A percentile compares a stretch with the other conserved stretches of the same genome.
phyloP scores from a whole-genome alignment of 441 rosid species.

The Flueggea neowawraea region DNA sequence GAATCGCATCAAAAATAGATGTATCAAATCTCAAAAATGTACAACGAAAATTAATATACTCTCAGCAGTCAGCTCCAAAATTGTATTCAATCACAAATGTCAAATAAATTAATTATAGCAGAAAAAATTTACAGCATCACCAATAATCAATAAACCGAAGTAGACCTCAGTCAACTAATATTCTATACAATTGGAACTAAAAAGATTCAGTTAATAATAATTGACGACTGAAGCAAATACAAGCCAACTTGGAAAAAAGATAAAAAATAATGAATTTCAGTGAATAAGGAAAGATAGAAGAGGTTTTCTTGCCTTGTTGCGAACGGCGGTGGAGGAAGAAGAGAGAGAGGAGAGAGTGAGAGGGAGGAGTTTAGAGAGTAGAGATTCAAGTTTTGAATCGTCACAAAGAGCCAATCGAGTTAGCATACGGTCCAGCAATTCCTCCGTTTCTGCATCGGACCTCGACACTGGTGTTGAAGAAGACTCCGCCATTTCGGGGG shows the following conservation, averaged over 20 bases:
- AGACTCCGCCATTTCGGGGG: slow-evolving; percentile 47
- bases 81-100: too few species aligned
- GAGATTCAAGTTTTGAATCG: slow-evolving; percentile 72
- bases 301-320: slow-evolving; percentile 56
- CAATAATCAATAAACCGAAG: too few species aligned
- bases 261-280: background rate
- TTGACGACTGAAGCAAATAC: too few species aligned
- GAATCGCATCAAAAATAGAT: too few species aligned
- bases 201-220: background rate
- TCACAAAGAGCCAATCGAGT: slow-evolving; percentile 90
- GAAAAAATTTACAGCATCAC: too few species aligned
- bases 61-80: too few species aligned
- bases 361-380: slow-evolving; percentile 80
- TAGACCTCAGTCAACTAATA: background rate
- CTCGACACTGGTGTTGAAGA: slow-evolving; percentile 38
- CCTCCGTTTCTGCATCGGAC: slow-evolving; percentile 76
- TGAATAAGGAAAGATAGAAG: background rate
- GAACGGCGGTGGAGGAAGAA: slow-evolving; percentile 51
- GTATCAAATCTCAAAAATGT: too few species aligned
- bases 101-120: too few species aligned
- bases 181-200: background rate
- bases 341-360: slow-evolving; percentile 77
- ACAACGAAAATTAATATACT: too few species aligned
- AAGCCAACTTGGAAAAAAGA: background rate
- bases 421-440: slow-evolving; percentile 90